Conservation (phyloP, 768 basidiomycete genomes). For the Galerina sulciceps region DNA sequence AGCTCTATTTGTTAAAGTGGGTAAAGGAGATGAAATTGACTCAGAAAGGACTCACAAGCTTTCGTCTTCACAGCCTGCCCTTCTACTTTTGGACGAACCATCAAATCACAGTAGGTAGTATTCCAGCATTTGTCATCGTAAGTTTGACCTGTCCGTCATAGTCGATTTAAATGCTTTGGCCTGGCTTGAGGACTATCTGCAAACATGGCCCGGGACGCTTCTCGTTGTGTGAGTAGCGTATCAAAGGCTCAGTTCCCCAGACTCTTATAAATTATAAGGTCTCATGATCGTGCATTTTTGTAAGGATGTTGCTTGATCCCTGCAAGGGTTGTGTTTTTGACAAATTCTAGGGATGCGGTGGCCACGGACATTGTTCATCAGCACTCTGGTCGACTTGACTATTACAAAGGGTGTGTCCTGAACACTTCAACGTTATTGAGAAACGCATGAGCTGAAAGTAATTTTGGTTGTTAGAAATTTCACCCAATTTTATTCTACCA, state of each 20-base stretch:
- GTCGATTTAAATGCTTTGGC: slow-evolving; percentile 95
- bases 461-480: slow-evolving; percentile 75
- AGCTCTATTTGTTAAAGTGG: slow-evolving; percentile 93
- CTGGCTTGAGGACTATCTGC: slow-evolving; percentile 97
- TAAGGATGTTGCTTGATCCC: slow-evolving; percentile 32
- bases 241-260: not conserved
- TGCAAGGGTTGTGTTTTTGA: not conserved
- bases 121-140: not conserved
- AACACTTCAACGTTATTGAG: too few species aligned
- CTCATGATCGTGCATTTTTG: slow-evolving; percentile 98
- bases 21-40: not conserved
- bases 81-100: slow-evolving; percentile 89
- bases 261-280: slow-evolving; percentile 47
- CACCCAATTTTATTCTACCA: slow-evolving; percentile 98
- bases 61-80: slow-evolving; percentile 51
- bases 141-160: slow-evolving; percentile 26
- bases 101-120: slow-evolving; percentile 86
- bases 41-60: slow-evolving; percentile 1
- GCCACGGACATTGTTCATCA: slow-evolving; percentile 99
- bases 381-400: slow-evolving; percentile 90
- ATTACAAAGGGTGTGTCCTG: slow-evolving; percentile 87
- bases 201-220: slow-evolving; percentile 91
- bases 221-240: slow-evolving; percentile 77
- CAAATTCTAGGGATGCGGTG: slow-evolving; percentile 73
- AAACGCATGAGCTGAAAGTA: slow-evolving; percentile 12